Evolutionary conservation across 495 filamentous ascomycete species (phyloP).

Genomic region (Penicillium maclennaniae): DNA sequence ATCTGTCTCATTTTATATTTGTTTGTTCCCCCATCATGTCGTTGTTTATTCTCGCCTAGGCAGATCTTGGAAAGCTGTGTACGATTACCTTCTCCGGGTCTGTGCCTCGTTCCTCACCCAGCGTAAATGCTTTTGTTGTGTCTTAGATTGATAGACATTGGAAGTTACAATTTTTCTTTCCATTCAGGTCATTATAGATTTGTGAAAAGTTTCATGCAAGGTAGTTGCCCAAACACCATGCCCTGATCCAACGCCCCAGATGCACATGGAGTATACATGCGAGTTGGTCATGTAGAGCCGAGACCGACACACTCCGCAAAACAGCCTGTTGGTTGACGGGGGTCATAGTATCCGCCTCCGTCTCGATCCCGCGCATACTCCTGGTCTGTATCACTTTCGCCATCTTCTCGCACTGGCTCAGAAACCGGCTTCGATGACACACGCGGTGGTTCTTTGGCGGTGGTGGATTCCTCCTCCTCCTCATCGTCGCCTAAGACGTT

Average conservation of each 20-base stretch:
- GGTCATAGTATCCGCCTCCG: slow-evolving; percentile 49
- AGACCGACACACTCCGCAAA: slow-evolving; percentile 34
- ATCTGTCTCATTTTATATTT: slow-evolving; percentile 25
- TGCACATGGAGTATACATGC: neutral
- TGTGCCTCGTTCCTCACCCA: slow-evolving; percentile 10
- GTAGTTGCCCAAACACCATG: neutral
- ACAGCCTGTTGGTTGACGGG: slow-evolving; percentile 50
- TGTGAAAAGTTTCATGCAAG: neutral
- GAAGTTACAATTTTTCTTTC: neutral
- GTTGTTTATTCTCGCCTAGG: slow-evolving; percentile 25
- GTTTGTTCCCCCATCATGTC: slow-evolving; percentile 24
- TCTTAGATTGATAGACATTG: slow-evolving; percentile 12
- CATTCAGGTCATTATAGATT: neutral
- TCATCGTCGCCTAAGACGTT: slow-evolving; percentile 44
- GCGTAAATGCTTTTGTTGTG: slow-evolving; percentile 14
- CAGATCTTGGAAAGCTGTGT: slow-evolving; percentile 36
- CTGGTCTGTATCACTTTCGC: slow-evolving; percentile 45
- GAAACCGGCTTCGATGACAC: neutral
- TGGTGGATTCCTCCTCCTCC: neutral
- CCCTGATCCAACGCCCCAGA: neutral
- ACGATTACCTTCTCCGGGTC: slow-evolving; percentile 32
- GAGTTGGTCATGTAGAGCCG: slow-evolving; percentile 5
- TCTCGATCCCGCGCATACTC: slow-evolving; percentile 37
- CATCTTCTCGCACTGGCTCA: slow-evolving; percentile 15
- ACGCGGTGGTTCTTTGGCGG: neutral